Evolutionary conservation across 345 rosid species (phyloP).

Genomic region (Populus euphratica): DNA sequence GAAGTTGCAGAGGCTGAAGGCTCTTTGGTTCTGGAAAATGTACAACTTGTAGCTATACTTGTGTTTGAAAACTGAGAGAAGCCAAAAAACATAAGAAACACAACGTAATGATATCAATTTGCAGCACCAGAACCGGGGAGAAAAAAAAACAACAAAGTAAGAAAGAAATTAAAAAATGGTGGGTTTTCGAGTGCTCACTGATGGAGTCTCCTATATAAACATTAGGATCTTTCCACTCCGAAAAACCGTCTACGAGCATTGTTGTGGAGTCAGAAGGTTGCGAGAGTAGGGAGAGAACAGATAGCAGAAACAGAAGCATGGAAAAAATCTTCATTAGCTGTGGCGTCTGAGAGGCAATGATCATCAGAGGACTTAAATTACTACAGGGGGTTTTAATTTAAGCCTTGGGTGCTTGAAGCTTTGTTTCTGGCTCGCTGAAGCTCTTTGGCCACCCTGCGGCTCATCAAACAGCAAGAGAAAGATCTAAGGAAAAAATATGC

Average conservation of each 20-base stretch:
- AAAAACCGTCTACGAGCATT: conserved; percentile 61
- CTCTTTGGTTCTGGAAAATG: conserved; percentile 80
- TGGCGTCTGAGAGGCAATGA: background rate
- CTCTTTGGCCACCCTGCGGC: background rate
- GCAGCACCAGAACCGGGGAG: background rate
- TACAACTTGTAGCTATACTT: conserved; percentile 62
- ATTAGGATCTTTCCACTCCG: conserved; percentile 62
- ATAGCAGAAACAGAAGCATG: conserved; percentile 30
- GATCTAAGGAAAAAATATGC: background rate
- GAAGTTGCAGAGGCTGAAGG: conserved; percentile 75
- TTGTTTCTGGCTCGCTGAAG: background rate
- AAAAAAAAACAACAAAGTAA: background rate
- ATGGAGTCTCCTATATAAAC: conserved; percentile 75
- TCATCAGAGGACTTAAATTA: background rate
- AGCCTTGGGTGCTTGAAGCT: background rate
- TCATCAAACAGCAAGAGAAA: background rate
- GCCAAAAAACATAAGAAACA: background rate
- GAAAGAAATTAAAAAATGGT: background rate
- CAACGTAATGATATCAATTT: background rate
- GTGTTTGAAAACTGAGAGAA: conserved; percentile 69
- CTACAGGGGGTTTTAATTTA: background rate
- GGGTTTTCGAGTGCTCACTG: conserved; percentile 38
- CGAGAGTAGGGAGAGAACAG: conserved; percentile 33
- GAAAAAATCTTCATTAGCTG: conserved; percentile 17
- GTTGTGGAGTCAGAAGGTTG: conserved; percentile 44